These are phyloP conservation scores for Plasmodiophora brassicae DNA, from an alignment of 208 protist species.

Conservation along the genomic window DNA sequence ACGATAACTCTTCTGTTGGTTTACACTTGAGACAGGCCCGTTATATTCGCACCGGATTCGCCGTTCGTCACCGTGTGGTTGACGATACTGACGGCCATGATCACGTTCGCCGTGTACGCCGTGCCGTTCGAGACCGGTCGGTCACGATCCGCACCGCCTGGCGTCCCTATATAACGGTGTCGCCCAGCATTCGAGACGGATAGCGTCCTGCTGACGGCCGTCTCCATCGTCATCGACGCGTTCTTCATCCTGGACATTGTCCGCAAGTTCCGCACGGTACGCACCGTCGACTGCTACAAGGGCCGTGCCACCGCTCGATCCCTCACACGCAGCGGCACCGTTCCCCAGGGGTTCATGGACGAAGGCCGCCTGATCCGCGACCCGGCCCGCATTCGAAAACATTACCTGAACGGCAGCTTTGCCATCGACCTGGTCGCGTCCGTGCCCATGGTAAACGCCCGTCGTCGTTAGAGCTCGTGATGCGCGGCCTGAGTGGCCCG, in stretches of 20 bases:
- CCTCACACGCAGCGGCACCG: too few species aligned
- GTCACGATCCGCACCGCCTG: background rate
- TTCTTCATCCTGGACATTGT: conserved; percentile 26
- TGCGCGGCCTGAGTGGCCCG: background rate
- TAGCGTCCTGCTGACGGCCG: background rate
- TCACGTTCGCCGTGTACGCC: background rate
- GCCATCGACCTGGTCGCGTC: background rate
- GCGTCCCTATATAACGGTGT: background rate
- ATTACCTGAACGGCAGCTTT: background rate
- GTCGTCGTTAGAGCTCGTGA: too few species aligned
- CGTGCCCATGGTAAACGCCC: background rate
- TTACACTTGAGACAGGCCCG: too few species aligned
- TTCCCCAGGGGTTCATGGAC: conserved; percentile 15
- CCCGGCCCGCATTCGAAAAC: background rate
- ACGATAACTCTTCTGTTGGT: too few species aligned
- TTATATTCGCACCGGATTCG: background rate
- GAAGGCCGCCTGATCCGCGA: conserved; percentile 5
- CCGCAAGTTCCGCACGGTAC: conserved; percentile 14
- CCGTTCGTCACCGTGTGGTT: conserved; percentile 20
- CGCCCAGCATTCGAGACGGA: background rate
- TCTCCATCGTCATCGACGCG: background rate
- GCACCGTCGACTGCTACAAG: background rate
- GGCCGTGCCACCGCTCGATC: background rate
- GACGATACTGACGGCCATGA: background rate
- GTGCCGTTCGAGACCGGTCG: background rate